Percentiles rank a stretch among this genome's conserved stretches.
Evolutionary conservation across 257 asterid genomes (phyloP).

Genomic region (Eucommia ulmoides): DNA sequence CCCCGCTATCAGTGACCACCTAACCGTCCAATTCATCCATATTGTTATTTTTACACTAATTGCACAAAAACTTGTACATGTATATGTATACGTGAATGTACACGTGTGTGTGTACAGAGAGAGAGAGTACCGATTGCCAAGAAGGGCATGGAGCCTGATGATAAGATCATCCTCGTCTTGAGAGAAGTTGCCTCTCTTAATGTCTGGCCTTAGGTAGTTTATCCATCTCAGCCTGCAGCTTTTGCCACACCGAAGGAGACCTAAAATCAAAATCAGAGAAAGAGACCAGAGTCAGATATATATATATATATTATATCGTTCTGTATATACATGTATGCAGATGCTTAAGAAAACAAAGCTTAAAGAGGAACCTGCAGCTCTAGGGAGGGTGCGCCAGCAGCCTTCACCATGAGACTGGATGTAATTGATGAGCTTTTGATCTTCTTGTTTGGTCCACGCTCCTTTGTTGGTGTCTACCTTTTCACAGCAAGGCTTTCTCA

Average conservation of each 20-base stretch:
- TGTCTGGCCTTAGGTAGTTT: conserved; percentile 24
- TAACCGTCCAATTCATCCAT: conserved; percentile 3
- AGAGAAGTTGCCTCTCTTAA: conserved; percentile 19
- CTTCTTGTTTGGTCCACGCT: conserved; percentile 33
- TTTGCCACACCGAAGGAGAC: conserved; percentile 26
- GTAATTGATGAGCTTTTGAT: conserved; percentile 20
- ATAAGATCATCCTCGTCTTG: conserved; percentile 37
- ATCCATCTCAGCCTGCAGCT: conserved; percentile 28
- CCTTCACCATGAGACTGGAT: conserved; percentile 26
- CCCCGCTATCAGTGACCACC: conserved; percentile 44
- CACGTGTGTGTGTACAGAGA: not conserved
- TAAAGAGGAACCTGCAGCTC: conserved; percentile 20
- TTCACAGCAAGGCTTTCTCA: conserved; percentile 11
- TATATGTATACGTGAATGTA: not conserved
- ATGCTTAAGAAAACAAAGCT: not conserved
- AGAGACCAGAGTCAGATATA: not conserved
- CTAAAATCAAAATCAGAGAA: conserved; percentile 5
- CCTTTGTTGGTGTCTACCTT: conserved; percentile 9
- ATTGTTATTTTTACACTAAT: not conserved
- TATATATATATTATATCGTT: not conserved
- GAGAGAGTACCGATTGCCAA: conserved; percentile 26
- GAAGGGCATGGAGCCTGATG: conserved; percentile 45
- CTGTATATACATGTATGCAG: not conserved
- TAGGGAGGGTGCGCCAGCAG: conserved; percentile 24
- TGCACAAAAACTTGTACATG: not conserved